Evolutionary conservation across 176 grass and related monocot genomes (phyloP), one percentile per base, ranked within the genome.

Genomic region (Dactylis glomerata): DNA sequence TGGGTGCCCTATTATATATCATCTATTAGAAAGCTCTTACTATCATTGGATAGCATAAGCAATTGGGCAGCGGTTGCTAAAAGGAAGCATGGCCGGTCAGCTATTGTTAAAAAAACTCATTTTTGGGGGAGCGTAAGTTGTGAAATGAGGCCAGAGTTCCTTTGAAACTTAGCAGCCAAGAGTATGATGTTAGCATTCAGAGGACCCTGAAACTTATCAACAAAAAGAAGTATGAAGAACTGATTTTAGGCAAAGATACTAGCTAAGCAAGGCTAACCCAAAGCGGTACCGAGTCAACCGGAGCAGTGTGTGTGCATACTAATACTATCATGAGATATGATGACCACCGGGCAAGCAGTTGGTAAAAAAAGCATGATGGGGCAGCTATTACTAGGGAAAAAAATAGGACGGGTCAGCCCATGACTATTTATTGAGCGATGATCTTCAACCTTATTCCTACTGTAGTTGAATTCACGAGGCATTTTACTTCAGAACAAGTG

Each of bases 401-500:
- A 64, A 66, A 17, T 19, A 34, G 19, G 31, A 66, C 0, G 68
- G 11, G 66, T 11, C 37, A 16, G 68, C 24, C 69, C 13, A 73
- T 10, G n/a, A 73, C 10, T 44, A n/a, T 72, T 73, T 49, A 44
- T 73, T 47, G 3, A 24, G 20, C 2, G 17, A 45, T 72, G 73
- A 83, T 38, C 11, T 78, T 55, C 64, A 64, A 68, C 8, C 13
- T 82, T 83, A 49, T 57, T 72, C 51, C 22, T 30, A 32, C 30
- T 82, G 26, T 68, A 82, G 34, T 61, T 63, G 11, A 65, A 78
- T 7, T 38, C 75, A 66, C 28, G 57, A 64, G 11, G 46, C 67
- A 66, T 54, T 52, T 57, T 73, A 55, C 22, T 79, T n/a, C n/a
- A n/a, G n/a, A n/a, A n/a, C n/a, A n/a, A n/a, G n/a, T 10, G n/a